Evolutionary conservation across 2,329 filamentous ascomycete species (phyloP).

Genomic region (Diaporthe australafricana): DNA sequence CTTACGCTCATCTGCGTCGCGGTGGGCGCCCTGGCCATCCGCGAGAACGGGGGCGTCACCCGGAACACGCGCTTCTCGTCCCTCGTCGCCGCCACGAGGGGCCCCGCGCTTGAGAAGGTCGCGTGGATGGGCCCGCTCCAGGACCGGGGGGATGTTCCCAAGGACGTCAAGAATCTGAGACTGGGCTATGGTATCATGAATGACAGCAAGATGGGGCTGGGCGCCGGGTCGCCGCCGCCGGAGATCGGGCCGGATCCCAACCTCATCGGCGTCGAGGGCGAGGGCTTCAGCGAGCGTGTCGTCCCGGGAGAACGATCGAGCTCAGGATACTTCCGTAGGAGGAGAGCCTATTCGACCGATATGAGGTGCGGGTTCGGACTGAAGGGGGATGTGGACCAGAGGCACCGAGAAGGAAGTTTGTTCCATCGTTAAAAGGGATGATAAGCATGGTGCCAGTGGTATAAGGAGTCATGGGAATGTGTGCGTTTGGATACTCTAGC

Average conservation of each 20-base stretch:
- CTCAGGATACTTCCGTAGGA: constrained; percentile 20
- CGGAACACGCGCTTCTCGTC: constrained; percentile 53
- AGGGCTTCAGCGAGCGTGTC: constrained; percentile 4
- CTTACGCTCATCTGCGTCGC: constrained; percentile 44
- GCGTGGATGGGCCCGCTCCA: constrained; percentile 40
- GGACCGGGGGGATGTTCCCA: constrained; percentile 39
- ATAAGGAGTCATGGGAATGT: not conserved
- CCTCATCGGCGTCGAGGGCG: constrained; percentile 22
- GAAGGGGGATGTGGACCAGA: constrained; percentile 40
- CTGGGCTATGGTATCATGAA: constrained; percentile 44
- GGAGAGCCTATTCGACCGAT: constrained; percentile 14
- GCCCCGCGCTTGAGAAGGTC: constrained; percentile 52
- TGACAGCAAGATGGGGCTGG: constrained; percentile 1
- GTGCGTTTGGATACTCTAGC: not conserved
- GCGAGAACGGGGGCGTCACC: constrained; percentile 49
- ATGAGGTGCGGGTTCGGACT: constrained; percentile 44
- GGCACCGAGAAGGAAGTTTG: constrained; percentile 29
- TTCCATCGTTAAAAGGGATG: constrained; percentile 28
- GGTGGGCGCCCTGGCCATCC: constrained; percentile 49
- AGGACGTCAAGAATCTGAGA: constrained; percentile 39
- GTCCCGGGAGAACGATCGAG: constrained; percentile 1
- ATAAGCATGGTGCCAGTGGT: not conserved
- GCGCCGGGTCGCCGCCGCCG: not conserved
- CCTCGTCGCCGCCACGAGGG: constrained; percentile 55
- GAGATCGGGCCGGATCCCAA: constrained; percentile 14